These are phyloP conservation scores for Colletotrichum paranaense DNA, from an alignment of 2,329 filamentous ascomycete species.

Conservation along the genomic window DNA sequence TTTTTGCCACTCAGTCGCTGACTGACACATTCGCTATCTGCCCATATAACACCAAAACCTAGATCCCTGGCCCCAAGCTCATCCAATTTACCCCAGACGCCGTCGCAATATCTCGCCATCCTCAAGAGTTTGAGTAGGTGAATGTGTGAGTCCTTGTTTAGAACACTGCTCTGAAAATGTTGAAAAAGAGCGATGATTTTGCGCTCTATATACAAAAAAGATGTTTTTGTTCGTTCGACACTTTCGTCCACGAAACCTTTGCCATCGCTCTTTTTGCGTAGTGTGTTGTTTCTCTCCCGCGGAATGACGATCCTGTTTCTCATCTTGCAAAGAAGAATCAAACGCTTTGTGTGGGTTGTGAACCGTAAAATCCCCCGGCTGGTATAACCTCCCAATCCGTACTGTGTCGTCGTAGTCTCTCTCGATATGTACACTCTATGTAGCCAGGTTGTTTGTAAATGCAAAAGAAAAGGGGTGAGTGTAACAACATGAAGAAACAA, in stretches of 20 bases:
- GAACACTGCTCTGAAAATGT: not conserved
- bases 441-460: conserved; percentile 5
- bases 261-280: not conserved
- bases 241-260: not conserved
- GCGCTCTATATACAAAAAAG: conserved; percentile 4
- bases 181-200: not conserved
- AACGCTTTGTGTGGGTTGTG: conserved; percentile 17
- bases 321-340: not conserved
- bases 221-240: not conserved
- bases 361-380: conserved; percentile 19
- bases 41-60: not conserved
- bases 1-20: not conserved
- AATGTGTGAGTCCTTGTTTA: not conserved
- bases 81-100: conserved; percentile 3
- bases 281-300: not conserved
- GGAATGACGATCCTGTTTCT: not conserved
- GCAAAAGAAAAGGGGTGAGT: not conserved
- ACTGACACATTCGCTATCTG: not conserved
- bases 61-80: not conserved
- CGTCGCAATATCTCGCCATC: not conserved
- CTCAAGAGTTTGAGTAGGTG: not conserved
- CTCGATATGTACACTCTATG: conserved; percentile 32
- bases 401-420: conserved; percentile 12
- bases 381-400: conserved; percentile 32
- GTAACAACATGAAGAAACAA: not conserved